phyloP scores from a whole-genome alignment of 495 filamentous ascomycete species.

The Hypoxylon fragiforme region DNA sequence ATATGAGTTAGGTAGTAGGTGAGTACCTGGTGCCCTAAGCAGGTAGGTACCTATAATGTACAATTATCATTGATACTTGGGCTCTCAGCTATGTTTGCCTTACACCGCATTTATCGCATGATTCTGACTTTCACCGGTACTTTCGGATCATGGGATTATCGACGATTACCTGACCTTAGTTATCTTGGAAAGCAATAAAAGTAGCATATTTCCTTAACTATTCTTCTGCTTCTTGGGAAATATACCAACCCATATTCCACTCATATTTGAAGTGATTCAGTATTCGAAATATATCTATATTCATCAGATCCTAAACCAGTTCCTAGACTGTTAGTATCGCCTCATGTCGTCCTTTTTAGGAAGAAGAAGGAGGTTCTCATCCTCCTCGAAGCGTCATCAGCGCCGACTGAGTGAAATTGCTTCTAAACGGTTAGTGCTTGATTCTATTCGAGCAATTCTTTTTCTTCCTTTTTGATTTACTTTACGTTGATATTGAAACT shows the following conservation, averaged over 20 bases:
- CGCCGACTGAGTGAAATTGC: slow-evolving; percentile 26
- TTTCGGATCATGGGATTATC: neutral
- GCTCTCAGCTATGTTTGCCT: neutral
- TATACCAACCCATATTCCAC: too few species aligned
- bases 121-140: slow-evolving; percentile 1
- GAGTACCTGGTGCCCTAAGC: too few species aligned
- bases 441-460: neutral
- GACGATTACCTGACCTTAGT: too few species aligned
- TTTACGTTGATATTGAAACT: too few species aligned
- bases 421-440: slow-evolving; percentile 30
- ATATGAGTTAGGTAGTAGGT: too few species aligned
- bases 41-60: too few species aligned
- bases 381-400: slow-evolving; percentile 20
- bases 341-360: slow-evolving; percentile 18
- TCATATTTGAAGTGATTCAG: too few species aligned
- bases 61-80: neutral
- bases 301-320: slow-evolving; percentile 7
- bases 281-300: neutral
- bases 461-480: too few species aligned
- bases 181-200: neutral
- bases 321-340: slow-evolving; percentile 9
- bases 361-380: slow-evolving; percentile 29
- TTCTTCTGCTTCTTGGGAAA: neutral
- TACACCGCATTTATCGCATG: slow-evolving; percentile 3
- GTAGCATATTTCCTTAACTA: neutral